phyloP scores from a whole-genome alignment of 768 basidiomycete genomes.

The Kwoniella pini region DNA sequence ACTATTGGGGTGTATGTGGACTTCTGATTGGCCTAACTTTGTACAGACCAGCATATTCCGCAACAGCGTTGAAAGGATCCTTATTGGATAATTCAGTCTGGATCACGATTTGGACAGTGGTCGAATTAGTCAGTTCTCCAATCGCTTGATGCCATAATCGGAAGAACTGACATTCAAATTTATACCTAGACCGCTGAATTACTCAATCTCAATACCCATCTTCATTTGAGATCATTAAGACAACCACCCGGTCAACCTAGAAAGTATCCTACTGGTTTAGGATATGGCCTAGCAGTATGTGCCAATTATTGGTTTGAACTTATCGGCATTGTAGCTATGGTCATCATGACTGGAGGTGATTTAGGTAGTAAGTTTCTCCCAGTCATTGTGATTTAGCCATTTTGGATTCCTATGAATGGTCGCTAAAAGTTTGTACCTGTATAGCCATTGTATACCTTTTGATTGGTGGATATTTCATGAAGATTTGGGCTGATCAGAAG shows the following conservation, averaged over 20 bases:
- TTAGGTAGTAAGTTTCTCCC: conserved; percentile 36
- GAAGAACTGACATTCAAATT: neutral
- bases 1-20: conserved; percentile 84
- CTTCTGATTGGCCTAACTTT: conserved; percentile 74
- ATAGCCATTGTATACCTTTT: conserved; percentile 63
- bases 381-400: too few relatives aligned
- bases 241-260: conserved; percentile 72
- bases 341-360: conserved; percentile 71
- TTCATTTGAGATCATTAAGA: conserved; percentile 79
- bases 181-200: conserved; percentile 70
- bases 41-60: conserved; percentile 77
- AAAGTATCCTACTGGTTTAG: conserved; percentile 88
- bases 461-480: conserved; percentile 70
- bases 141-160: too few relatives aligned
- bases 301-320: conserved; percentile 95
- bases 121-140: conserved; percentile 80
- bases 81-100: conserved; percentile 67
- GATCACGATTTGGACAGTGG: conserved; percentile 65
- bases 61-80: conserved; percentile 66
- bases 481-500: conserved; percentile 86
- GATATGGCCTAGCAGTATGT: conserved; percentile 80
- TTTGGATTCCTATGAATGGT: too few relatives aligned
- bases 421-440: conserved; percentile 13
- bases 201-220: conserved; percentile 79
- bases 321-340: conserved; percentile 71